Evolutionary conservation across 441 rosid genomes (phyloP), one percentile per base, ranked within the genome.

Genomic region (Brassica balearica): DNA sequence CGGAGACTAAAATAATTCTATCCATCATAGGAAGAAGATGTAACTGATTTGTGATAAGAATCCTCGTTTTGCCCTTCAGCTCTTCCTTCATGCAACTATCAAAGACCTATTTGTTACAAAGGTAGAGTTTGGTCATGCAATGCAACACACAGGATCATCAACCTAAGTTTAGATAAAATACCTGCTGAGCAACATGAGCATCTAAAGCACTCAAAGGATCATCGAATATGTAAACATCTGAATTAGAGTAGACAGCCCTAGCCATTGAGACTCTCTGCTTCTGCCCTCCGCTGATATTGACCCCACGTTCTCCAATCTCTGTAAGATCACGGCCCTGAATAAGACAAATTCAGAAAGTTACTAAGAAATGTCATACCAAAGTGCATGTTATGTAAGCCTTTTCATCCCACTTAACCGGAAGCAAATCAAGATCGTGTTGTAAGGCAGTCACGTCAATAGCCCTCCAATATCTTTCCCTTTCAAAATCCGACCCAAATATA

Each of bases 261-360:
- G 99, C 98, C 93, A 97, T 86, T 68, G 98, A 94, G 77, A 97
- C 88, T 86, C 99, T 94, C 85, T 94, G 98, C 87, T 94, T 97
- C 73, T 92, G 98, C 81, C 99, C 98, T 53, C 98, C 98, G 68
- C 99, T 97, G 22, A 97, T 93, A 82, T 97, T 97, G 66, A 95
- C 97, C 70, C 98, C 99, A 83, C 98, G 92, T 87, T 92, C 98
- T 74, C 98, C 99, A 74, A 97, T 94, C 87, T 97, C 99, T 0
- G 98, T 87, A 69, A 90, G 86, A 83, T 97, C 99, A 68, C 83
- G 89, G 22, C 93, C 98, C 99, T 97, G 83, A 74, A 76, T 59
- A 77, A 69, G 71, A 6, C 9, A 73, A 75, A 10, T 8, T 65
- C 58, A 80, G 70, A 56, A 58, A 29, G 69, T 78, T 67, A 62